phyloP scores from a whole-genome alignment of 2,329 filamentous ascomycete species.

The Colletotrichum agaves region DNA sequence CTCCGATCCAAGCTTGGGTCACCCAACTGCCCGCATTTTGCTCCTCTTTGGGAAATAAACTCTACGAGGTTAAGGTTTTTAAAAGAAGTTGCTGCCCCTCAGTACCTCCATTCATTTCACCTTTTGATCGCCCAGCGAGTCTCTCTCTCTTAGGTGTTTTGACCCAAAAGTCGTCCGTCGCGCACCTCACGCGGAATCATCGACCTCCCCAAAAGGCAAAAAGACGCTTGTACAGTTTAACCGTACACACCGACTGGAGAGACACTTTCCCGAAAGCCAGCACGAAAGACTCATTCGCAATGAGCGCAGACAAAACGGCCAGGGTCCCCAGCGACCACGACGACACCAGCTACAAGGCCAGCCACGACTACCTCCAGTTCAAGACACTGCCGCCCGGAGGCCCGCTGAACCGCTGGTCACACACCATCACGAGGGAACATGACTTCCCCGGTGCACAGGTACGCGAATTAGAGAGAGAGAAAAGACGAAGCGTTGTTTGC shows the following conservation, averaged over 20 bases:
- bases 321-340: slow-evolving; percentile 15
- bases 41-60: neutral
- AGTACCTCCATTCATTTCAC: neutral
- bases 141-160: no score
- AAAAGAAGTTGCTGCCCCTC: slow-evolving; percentile 19
- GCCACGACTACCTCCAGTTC: slow-evolving; percentile 65
- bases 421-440: slow-evolving; percentile 83
- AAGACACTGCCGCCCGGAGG: slow-evolving; percentile 62
- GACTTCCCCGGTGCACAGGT: slow-evolving; percentile 93
- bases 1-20: slow-evolving; percentile 20
- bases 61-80: slow-evolving; percentile 23
- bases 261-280: neutral
- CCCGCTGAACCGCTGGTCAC: slow-evolving; percentile 85
- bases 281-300: neutral
- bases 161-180: no score
- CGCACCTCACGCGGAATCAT: no score
- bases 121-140: no score
- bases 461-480: slow-evolving; percentile 36
- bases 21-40: slow-evolving; percentile 16
- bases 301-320: slow-evolving; percentile 24
- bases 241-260: no score
- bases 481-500: no score
- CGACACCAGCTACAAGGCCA: slow-evolving; percentile 53
- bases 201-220: no score
- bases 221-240: no score